These are phyloP conservation scores for Flaveria bidentis DNA, from an alignment of 129 eudicot genomes.

Conservation along the genomic window DNA sequence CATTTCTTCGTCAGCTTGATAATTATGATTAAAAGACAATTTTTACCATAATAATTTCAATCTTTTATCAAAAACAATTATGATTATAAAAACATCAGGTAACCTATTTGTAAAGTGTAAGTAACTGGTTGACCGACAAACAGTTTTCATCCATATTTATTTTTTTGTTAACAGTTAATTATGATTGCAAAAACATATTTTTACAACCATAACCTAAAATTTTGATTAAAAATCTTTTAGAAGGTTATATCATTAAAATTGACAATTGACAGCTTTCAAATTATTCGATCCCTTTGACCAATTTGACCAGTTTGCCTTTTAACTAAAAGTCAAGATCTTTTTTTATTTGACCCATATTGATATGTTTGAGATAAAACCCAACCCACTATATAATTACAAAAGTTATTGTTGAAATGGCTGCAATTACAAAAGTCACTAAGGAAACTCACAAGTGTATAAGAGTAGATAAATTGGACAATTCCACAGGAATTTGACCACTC, in stretches of 20 bases:
- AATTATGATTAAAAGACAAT: not conserved
- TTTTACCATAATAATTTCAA: not conserved
- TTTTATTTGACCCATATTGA: not conserved
- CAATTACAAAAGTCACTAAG: not conserved
- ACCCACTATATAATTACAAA: not conserved
- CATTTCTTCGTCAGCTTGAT: not conserved
- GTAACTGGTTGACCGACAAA: not conserved
- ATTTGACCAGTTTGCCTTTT: not conserved
- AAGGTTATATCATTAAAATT: not conserved
- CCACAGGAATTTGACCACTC: constrained; percentile 80
- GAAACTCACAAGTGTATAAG: constrained; percentile 70
- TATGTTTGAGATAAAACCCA: not conserved
- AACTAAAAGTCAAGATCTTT: not conserved
- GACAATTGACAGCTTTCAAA: not conserved
- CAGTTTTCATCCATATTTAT: not conserved
- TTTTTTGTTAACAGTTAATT: not conserved
- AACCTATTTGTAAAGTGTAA: not conserved
- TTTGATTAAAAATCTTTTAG: not conserved
- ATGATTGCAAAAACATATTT: not conserved
- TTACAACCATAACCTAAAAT: not conserved
- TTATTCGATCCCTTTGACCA: not conserved
- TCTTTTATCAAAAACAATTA: not conserved
- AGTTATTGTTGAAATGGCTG: no score
- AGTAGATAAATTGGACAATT: constrained; percentile 50
- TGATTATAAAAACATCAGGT: not conserved